Base-by-base conservation (phyloP, 768 basidiomycete genomes). In the Podaxis rugospora region DNA sequence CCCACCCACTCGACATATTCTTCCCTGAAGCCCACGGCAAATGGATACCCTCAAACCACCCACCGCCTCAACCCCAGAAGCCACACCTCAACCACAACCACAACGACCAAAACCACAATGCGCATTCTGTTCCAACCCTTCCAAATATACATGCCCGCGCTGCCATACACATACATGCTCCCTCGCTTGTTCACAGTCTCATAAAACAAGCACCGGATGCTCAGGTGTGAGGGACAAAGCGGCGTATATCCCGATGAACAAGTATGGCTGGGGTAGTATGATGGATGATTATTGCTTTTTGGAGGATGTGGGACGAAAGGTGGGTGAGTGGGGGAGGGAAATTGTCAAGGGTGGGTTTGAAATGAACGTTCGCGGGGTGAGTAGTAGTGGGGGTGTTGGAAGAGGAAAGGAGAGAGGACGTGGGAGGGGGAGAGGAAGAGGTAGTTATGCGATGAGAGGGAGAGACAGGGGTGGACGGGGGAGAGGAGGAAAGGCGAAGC, bases 271-370 rank as follows among this genome's bases (percentile, higher is more conserved):
- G 84, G 92, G 92, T 7, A 81, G 83, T 27, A 88, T 96, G 87
- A 90, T 93, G 87, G 83, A 88, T 66, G 95, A 97, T 74, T 97
- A 94, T 71, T 78, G 80, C 44, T 95, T 87, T 70, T 77, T 97
- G 65, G 95, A 97, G 74, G 90, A 93, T 16, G 72, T 93, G 32
- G 85, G 90, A 21, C 75, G 94, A 64, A 86, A 82, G 65, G 86
- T 89, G n/a, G 77, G 79, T 21, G 85, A 83, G 11, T 91, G 89
- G 87, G 92, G 89, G 0, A 71, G 75, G 66, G 83, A 92, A 67
- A 89, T 92, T 62, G 80, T 80, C 63, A 77, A 78, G 55, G 83
- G 90, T 59, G 82, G 88, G 44, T 85, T 72, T 69, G 71, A 66
- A 66, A 75, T 68, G 53, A 69, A 64, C 50, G 68, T 64, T 56